phyloP scores from a whole-genome alignment of 306 rosid genomes.

The Cucumis cinereus region DNA sequence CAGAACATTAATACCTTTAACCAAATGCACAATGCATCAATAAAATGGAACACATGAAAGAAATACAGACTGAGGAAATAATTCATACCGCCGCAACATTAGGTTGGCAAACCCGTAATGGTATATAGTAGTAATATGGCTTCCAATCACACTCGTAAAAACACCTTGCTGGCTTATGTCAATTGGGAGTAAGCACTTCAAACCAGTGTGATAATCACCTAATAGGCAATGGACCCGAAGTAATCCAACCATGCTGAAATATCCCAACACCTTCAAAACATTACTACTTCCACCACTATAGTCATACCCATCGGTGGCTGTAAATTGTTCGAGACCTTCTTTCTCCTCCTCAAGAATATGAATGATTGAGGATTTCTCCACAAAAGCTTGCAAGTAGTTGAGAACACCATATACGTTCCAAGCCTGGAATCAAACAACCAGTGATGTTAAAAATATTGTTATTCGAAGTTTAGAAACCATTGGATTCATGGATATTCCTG shows the following conservation, averaged over 20 bases:
- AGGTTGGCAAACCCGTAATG: slow-evolving; percentile 97
- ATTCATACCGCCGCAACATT: slow-evolving; percentile 76
- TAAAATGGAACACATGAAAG: background rate
- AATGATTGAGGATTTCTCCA: slow-evolving; percentile 70
- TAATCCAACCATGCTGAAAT: slow-evolving; percentile 94
- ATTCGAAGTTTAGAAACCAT: background rate
- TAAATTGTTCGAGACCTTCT: slow-evolving; percentile 78
- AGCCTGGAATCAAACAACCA: slow-evolving; percentile 33
- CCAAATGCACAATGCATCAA: background rate
- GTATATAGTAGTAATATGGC: slow-evolving; percentile 84
- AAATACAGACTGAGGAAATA: background rate
- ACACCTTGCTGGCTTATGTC: slow-evolving; percentile 87
- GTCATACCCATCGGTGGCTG: slow-evolving; percentile 85
- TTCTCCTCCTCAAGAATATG: slow-evolving; percentile 89
- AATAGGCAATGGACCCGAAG: slow-evolving; percentile 86
- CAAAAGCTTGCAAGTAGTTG: slow-evolving; percentile 87
- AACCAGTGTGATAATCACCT: slow-evolving; percentile 93
- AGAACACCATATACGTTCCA: slow-evolving; percentile 95
- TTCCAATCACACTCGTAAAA: slow-evolving; percentile 68
- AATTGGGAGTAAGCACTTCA: slow-evolving; percentile 71
- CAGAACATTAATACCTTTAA: no score
- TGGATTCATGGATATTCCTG: background rate
- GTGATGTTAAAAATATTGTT: background rate
- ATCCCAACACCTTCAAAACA: slow-evolving; percentile 95
- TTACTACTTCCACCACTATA: slow-evolving; percentile 90